Evolutionary conservation across 2,329 filamentous ascomycete genomes (phyloP), one percentile per base, ranked within the genome.

Genomic region (Neonectria coccinea): DNA sequence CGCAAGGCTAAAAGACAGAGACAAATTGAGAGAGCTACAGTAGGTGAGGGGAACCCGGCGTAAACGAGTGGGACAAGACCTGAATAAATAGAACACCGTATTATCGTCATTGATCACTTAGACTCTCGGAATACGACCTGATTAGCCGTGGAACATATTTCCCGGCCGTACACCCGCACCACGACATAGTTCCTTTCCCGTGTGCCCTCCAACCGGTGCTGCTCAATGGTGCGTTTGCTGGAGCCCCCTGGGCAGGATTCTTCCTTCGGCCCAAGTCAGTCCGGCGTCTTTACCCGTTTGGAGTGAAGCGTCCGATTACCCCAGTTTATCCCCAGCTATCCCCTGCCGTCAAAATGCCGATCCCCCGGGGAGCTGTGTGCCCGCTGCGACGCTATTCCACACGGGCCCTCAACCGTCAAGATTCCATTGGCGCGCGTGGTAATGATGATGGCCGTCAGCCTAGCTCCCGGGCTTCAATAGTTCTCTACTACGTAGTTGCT

Each of bases 141-240:
- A 29, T 33, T 33, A 33, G 7, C 48, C 48, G 29, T 51, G 27
- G 27, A 33, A 52, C 14, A 27, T 18, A n/a, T 41, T 42, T 41
- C 7, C 44, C 42, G 33, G 29, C 11, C 14, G 6, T 47, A 44
- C 36, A 52, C 22, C 45, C 29, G 20, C 54, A 25, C 44, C 16
- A 42, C 18, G 41, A 29, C 14, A 52, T 42, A 45, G 51, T 53
- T 54, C 31, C 20, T 36, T 27, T 31, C 45, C 16, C 20, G 18
- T 25, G 48, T 33, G 54, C 54, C 14, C 25, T n/a, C 25, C 14
- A 39, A 18, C 25, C 29, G 20, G 9, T n/a, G 53, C 27, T n/a
- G 41, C n/a, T 62, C 41, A 57, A 54, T 62, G 60, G 60, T 25
- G 60, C 60, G 60, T 62, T 58, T 62, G 60, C 48, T 20, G n/a